phyloP scores from a whole-genome alignment of 257 asterid species.

The Plantago major region DNA sequence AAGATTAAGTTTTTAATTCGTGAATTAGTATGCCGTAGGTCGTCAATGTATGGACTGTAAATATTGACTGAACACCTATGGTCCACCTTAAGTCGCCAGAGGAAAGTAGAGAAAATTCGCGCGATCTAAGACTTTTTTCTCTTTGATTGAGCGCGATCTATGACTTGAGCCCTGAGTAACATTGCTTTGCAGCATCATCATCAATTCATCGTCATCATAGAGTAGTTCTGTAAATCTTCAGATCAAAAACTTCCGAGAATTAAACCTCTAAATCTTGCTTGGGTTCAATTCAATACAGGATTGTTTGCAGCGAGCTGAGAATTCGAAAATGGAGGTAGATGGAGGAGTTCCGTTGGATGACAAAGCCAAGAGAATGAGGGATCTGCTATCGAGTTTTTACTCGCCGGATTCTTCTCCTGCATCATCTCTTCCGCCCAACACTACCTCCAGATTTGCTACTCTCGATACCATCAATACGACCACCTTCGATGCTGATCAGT shows the following conservation, averaged over 20 bases:
- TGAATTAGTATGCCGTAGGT: too few species aligned
- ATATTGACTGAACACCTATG: too few species aligned
- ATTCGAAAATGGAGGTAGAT: conserved; percentile 53
- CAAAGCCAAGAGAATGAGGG: conserved; percentile 97
- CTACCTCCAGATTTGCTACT: conserved; percentile 86
- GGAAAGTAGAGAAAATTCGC: too few species aligned
- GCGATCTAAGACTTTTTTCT: too few species aligned
- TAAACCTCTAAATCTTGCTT: background rate
- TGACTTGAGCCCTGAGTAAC: too few species aligned
- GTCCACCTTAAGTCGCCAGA: too few species aligned
- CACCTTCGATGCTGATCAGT: conserved; percentile 84
- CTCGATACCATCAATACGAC: conserved; percentile 88
- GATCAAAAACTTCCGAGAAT: conserved; percentile 1
- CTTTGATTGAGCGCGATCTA: too few species aligned
- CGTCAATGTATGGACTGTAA: too few species aligned
- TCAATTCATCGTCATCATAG: too few species aligned
- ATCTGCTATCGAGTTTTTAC: conserved; percentile 89
- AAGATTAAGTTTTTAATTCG: too few species aligned
- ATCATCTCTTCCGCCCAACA: conserved; percentile 32
- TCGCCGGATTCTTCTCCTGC: conserved; percentile 62
- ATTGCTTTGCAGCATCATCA: too few species aligned
- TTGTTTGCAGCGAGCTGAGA: background rate
- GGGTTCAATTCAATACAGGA: background rate
- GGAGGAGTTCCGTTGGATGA: conserved; percentile 62
- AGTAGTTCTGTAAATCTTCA: background rate